Base-by-base conservation (phyloP, 2,329 filamentous ascomycete genomes). In the Fusarium xyrophilum region DNA sequence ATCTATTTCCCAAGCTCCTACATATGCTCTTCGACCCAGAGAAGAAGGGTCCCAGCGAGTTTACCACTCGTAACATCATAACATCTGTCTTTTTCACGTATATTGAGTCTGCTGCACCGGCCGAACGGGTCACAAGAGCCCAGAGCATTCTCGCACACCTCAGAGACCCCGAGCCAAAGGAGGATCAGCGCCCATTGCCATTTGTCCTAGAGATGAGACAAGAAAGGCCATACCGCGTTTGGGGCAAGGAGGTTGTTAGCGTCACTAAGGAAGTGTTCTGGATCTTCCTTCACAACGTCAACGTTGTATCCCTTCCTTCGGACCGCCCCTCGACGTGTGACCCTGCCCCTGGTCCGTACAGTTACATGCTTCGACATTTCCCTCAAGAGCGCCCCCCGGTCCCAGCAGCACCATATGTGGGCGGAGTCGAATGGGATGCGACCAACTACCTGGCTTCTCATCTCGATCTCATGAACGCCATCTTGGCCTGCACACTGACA, bases 251-350 rank as follows among this genome's bases (percentile, higher is more conserved):
- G 80, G 89, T 95, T 21, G 90, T 90, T 63, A 94, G 92, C 73
- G 95, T 98, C 48, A 97, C 94, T 42, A 97, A 97, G 79, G 95
- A 99, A 78, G 95, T 98, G 30, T 99, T 99, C 77, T 99, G 95
- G 95, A 98, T 98, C 76, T 99, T 98, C 81, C 85, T 98, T 56
- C 95, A 98, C 79, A 92, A 97, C 72, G 84, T 97, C 60, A 98
- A 98, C 74, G 90, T 97, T 46, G 86, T 98, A 38, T 86, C 93
- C 25, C 79, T 92, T 35, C 87, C 89, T 3, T 74, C 80, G 35
- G 81, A 83, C 15, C 70, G 64, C 65, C 74, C 64, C 47, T 56
- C 71, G 69, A 71, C 60, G 75, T 79, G 71, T 57, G 74, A 74
- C 38, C 50, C 76, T 77, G 32, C 78, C 53, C 52, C 46, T 51